Conservation (phyloP, 73 alveolate genomes). For the Tetrahymena elliotti region DNA sequence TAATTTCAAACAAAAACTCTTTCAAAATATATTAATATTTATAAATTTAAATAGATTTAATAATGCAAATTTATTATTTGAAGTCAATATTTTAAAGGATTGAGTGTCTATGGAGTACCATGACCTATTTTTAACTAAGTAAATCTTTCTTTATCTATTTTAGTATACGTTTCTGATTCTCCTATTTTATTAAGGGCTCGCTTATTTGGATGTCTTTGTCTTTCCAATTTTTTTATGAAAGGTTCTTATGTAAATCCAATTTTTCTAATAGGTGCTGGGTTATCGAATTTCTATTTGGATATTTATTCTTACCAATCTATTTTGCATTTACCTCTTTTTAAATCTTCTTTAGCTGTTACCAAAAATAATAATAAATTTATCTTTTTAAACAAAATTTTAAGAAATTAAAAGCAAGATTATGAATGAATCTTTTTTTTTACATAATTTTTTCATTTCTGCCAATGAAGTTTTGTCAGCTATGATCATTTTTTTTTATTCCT, state of each 20-base stretch:
- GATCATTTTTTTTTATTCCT: constrained; percentile 34
- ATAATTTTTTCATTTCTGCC: background rate
- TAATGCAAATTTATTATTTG: background rate
- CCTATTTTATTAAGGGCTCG: constrained; percentile 26
- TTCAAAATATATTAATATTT: too few relatives aligned
- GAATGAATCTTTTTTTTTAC: too few relatives aligned
- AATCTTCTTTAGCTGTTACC: background rate
- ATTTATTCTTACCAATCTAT: constrained; percentile 28
- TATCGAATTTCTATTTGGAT: constrained; percentile 18
- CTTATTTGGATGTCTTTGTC: constrained; percentile 25
- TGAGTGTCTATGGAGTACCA: constrained; percentile 31
- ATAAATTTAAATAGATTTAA: background rate
- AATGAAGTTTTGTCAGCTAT: constrained; percentile 20
- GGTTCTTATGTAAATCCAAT: constrained; percentile 19
- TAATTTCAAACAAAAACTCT: too few relatives aligned
- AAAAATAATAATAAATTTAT: background rate
- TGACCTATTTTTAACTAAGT: constrained; percentile 37
- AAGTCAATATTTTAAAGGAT: constrained; percentile 35
- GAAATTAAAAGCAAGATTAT: too few relatives aligned
- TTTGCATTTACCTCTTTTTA: constrained; percentile 24
- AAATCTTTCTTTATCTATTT: constrained; percentile 38
- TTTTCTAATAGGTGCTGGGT: background rate
- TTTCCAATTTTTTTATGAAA: constrained; percentile 1
- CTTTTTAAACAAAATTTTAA: too few relatives aligned
- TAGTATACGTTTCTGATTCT: constrained; percentile 26